Conservation (phyloP, 2,329 filamentous ascomycete genomes). For the Davidsoniella virescens region DNA sequence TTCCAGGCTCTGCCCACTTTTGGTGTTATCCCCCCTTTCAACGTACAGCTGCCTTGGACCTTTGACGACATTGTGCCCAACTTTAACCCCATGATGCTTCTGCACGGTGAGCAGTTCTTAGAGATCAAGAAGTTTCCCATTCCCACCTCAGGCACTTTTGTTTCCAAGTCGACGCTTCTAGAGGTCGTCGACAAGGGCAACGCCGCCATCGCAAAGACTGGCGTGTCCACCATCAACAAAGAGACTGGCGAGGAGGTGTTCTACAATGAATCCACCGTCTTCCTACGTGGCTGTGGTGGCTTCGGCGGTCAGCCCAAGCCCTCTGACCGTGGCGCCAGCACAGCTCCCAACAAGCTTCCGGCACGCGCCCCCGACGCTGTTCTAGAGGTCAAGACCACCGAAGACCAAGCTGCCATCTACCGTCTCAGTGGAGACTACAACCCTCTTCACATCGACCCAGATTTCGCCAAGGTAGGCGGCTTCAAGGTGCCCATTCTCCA, state of each 20-base stretch:
- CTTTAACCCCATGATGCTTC: conserved; percentile 96
- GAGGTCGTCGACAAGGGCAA: conserved; percentile 94
- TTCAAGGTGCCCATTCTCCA: conserved; percentile 92
- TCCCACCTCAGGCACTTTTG: conserved; percentile 62
- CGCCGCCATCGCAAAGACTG: conserved; percentile 67
- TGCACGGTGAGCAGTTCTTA: conserved; percentile 97
- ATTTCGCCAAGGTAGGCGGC: conserved; percentile 85
- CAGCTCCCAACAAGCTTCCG: conserved; percentile 63
- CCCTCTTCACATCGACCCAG: conserved; percentile 87
- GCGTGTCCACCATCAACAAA: conserved; percentile 69
- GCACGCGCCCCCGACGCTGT: conserved; percentile 62
- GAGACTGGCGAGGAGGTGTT: conserved; percentile 79
- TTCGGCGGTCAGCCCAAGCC: conserved; percentile 75
- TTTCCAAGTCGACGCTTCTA: conserved; percentile 64
- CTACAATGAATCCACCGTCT: conserved; percentile 91
- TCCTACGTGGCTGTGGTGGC: conserved; percentile 79
- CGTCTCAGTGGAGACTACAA: conserved; percentile 89
- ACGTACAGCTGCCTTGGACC: conserved; percentile 62
- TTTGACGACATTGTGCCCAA: conserved; percentile 78
- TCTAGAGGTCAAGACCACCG: conserved; percentile 69
- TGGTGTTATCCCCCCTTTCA: conserved; percentile 89
- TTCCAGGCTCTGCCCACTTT: conserved; percentile 95
- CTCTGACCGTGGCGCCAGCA: conserved; percentile 61
- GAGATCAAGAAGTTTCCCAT: conserved; percentile 87
- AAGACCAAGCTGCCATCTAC: conserved; percentile 89